A percentile compares a stretch with the other conserved stretches of the same genome.
These are phyloP conservation scores for Polyplosphaeria fusca DNA, from an alignment of 495 filamentous ascomycete genomes.

Conservation along the genomic window DNA sequence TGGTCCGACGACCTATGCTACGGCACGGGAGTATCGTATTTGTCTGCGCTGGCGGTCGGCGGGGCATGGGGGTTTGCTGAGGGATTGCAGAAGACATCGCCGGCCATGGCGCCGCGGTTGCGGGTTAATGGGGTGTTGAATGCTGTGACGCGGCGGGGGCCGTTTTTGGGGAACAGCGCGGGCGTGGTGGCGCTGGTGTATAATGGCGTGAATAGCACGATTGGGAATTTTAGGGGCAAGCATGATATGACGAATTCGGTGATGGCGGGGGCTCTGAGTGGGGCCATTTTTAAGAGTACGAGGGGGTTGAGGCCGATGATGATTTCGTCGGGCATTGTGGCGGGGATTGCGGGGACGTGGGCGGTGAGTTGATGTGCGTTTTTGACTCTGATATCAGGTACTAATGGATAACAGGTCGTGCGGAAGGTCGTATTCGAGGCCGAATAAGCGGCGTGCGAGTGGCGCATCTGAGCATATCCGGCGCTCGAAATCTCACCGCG, in stretches of 20 bases:
- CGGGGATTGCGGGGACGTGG: slow-evolving; percentile 79
- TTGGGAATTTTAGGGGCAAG: slow-evolving; percentile 81
- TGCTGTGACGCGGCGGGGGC: slow-evolving; percentile 83
- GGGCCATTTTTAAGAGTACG: slow-evolving; percentile 94
- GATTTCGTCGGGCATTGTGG: slow-evolving; percentile 87
- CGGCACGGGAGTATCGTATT: slow-evolving; percentile 90
- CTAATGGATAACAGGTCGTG: slow-evolving; percentile 10
- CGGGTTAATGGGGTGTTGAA: slow-evolving; percentile 91
- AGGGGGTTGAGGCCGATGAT: slow-evolving; percentile 84
- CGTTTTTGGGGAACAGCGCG: slow-evolving; percentile 94
- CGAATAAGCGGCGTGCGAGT: slow-evolving; percentile 6
- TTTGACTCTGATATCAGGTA: no score
- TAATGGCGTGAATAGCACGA: slow-evolving; percentile 84
- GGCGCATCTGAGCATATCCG: neutral
- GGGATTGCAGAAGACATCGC: slow-evolving; percentile 70
- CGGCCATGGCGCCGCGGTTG: slow-evolving; percentile 78
- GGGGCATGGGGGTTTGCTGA: slow-evolving; percentile 89
- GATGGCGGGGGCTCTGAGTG: slow-evolving; percentile 76
- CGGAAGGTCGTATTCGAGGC: slow-evolving; percentile 24
- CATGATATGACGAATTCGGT: slow-evolving; percentile 90
- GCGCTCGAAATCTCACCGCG: no score
- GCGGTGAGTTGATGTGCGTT: slow-evolving; percentile 54
- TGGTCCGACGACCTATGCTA: slow-evolving; percentile 99
- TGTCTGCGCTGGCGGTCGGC: slow-evolving; percentile 78
- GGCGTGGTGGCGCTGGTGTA: slow-evolving; percentile 94